Conservation (phyloP, 345 rosid species). For the Populus nigra region DNA sequence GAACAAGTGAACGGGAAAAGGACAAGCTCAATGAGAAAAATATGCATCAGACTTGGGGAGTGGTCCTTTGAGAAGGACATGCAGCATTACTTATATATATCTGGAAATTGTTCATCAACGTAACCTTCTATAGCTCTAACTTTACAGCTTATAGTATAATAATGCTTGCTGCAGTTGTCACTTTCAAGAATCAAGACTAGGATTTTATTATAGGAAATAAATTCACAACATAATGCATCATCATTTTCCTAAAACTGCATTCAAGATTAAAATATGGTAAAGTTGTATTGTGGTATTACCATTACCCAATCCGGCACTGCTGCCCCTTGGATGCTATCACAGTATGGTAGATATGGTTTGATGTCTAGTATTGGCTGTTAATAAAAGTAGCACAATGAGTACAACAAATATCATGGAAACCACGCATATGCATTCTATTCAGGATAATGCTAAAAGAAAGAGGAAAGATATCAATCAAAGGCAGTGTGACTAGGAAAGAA, state of each 20-base stretch:
- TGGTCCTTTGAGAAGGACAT: neutral
- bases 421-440: neutral
- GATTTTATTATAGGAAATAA: neutral
- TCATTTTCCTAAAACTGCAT: neutral
- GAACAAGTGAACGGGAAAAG: neutral
- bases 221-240: neutral
- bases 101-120: neutral
- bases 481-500: neutral
- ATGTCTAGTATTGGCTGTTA: constrained; percentile 78
- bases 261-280: neutral
- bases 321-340: constrained; percentile 73
- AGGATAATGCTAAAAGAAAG: neutral
- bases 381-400: constrained; percentile 17
- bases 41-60: neutral
- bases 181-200: neutral
- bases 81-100: neutral
- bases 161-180: neutral
- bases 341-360: constrained; percentile 87
- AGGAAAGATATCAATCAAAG: neutral
- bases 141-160: neutral
- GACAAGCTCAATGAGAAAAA: neutral
- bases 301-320: constrained; percentile 73
- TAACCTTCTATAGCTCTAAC: neutral
- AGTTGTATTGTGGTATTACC: constrained; percentile 39
- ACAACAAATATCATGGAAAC: constrained; percentile 1